A percentile compares a stretch with the other conserved stretches of the same genome.
These are phyloP conservation scores for Paramecium primaurelia DNA, from an alignment of 73 alveolate genomes.

Conservation along the genomic window DNA sequence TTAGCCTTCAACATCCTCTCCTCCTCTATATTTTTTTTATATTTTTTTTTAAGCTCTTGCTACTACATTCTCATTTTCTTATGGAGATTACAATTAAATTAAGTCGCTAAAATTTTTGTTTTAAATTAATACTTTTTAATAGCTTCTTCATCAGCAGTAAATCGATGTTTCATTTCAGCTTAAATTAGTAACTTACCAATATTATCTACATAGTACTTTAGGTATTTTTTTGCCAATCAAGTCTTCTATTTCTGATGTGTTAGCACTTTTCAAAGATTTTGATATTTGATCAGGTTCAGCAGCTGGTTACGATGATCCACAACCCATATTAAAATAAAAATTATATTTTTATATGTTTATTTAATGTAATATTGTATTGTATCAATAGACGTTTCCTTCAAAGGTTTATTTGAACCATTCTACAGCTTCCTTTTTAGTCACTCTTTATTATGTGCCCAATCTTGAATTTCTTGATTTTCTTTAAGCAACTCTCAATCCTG, in stretches of 20 bases:
- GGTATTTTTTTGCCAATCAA: conserved; percentile 41
- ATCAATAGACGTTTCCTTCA: conserved; percentile 68
- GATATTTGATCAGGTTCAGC: conserved; percentile 18
- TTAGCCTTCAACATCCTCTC: conserved; percentile 14
- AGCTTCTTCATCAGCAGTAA: background rate
- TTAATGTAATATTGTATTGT: conserved; percentile 33
- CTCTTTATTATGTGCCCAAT: conserved; percentile 65
- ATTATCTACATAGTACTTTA: background rate
- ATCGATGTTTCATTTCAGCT: conserved; percentile 19
- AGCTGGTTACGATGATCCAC: conserved; percentile 35
- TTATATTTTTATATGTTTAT: background rate
- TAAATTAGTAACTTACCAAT: conserved; percentile 24
- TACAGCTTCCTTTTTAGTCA: conserved; percentile 60
- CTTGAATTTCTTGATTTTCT: conserved; percentile 64
- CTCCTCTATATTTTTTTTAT: conserved; percentile 47
- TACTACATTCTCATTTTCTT: background rate
- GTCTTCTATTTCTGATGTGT: conserved; percentile 39
- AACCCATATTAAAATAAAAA: conserved; percentile 37
- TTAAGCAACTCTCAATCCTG: conserved; percentile 70
- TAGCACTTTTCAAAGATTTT: conserved; percentile 1
- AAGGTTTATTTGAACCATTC: conserved; percentile 63
- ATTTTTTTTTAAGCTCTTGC: background rate
- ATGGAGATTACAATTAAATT: background rate
- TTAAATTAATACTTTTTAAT: background rate
- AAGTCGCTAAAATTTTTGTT: background rate